Conservation (phyloP, 306 rosid species). For the Chamaecrista fasciculata region DNA sequence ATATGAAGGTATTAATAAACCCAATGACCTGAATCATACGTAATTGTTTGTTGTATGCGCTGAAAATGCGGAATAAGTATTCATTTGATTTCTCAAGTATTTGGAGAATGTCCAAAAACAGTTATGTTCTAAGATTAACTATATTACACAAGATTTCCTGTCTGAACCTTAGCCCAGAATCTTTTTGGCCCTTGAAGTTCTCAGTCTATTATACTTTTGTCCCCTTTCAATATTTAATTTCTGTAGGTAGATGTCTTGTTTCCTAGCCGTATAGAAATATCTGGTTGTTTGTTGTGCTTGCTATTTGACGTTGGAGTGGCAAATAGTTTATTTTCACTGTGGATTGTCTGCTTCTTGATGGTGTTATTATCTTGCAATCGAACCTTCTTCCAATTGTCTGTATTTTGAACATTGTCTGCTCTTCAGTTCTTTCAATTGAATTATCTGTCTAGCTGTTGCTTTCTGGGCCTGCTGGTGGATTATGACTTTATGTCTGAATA, state of each 20-base stretch:
- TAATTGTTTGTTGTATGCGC: background rate
- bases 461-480: background rate
- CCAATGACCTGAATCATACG: background rate
- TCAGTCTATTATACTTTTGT: background rate
- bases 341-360: background rate
- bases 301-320: constrained; percentile 13
- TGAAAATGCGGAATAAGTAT: background rate
- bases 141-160: background rate
- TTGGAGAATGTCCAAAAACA: background rate
- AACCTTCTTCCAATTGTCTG: background rate
- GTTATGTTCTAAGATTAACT: background rate
- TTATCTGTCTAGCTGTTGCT: background rate
- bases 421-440: background rate
- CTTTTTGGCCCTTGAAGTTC: background rate
- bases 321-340: background rate
- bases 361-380: background rate
- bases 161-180: background rate
- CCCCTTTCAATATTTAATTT: background rate
- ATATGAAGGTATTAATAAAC: constrained; percentile 76
- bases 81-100: background rate
- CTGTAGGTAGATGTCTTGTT: background rate
- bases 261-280: constrained; percentile 2
- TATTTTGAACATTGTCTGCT: background rate
- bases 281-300: background rate
- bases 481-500: background rate